Conservation (phyloP, 176 grass and related monocot species). For the Oryza rufipogon region DNA sequence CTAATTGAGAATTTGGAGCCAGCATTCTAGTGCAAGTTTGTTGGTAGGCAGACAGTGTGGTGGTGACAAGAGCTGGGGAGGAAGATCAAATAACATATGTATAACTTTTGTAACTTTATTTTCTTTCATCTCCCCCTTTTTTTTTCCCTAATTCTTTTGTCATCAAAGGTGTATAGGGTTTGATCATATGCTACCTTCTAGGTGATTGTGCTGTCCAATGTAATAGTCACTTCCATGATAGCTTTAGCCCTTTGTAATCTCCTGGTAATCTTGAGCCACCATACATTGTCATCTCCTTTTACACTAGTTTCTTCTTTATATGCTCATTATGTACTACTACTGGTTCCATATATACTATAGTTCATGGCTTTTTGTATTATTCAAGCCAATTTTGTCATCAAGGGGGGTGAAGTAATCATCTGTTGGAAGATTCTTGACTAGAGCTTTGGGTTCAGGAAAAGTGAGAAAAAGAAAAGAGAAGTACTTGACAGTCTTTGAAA, state of each 20-base stretch:
- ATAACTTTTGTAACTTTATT: slow-evolving; percentile 39
- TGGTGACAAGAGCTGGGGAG: slow-evolving; percentile 34
- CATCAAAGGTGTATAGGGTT: slow-evolving; percentile 66
- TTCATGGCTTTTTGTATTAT: slow-evolving; percentile 48
- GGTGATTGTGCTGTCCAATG: slow-evolving; percentile 58
- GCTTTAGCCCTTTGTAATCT: slow-evolving; percentile 77
- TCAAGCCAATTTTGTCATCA: slow-evolving; percentile 52
- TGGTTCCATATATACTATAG: slow-evolving; percentile 19
- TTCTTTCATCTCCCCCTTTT: slow-evolving; percentile 29
- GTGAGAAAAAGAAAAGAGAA: not conserved
- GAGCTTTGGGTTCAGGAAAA: slow-evolving; percentile 53
- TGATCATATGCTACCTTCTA: slow-evolving; percentile 62
- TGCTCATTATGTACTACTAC: slow-evolving; percentile 13
- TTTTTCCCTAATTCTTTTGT: not conserved
- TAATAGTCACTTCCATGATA: slow-evolving; percentile 64
- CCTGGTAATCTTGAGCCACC: slow-evolving; percentile 84
- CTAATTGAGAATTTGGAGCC: slow-evolving; percentile 39
- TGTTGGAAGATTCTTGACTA: slow-evolving; percentile 65
- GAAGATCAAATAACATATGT: slow-evolving; percentile 38
- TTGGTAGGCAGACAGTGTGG: slow-evolving; percentile 32
- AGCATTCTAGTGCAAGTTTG: slow-evolving; percentile 22
- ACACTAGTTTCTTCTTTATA: slow-evolving; percentile 31
- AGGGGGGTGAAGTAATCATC: slow-evolving; percentile 33
- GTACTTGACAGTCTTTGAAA: slow-evolving; percentile 51
- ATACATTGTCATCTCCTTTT: slow-evolving; percentile 59